Evolutionary conservation across 1,284 basidiomycete species (phyloP), one percentile per base, ranked within the genome.

Genomic region (Pseudozyma hubeiensis): DNA sequence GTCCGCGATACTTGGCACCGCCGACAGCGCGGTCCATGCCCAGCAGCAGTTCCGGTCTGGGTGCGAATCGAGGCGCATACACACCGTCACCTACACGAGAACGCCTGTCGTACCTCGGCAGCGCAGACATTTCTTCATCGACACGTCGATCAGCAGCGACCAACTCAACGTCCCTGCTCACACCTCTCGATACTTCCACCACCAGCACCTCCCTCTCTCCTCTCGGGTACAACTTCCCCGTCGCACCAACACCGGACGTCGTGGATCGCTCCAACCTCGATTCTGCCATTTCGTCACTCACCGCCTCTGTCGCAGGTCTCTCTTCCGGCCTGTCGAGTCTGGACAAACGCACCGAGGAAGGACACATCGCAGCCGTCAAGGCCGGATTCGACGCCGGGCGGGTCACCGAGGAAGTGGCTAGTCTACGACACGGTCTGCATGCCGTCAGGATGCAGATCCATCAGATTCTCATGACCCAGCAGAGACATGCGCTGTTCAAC

Each of bases 401-500:
- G 19, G 75, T 77, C 9, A 72, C 66, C 35, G 77, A 79, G 29
- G 77, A 79, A 41, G 54, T 77, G 16, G 67, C 62, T 5, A 75
- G 64, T 50, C 39, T 77, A 30, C 31, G 75, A 50, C 77, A 79
- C 31, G 75, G 54, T 1, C 50, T 79, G 46, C 77, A 77, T 31
- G 69, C 77, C 5, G 53, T 79, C 3, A 17, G 77, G n/a, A 66
- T 79, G 64, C 74, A 76, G 51, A 73, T 77, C 29, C 73, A 76
- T 50, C 69, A 74, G 45, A 60, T 75, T 2, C 50, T 75, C 35
- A 75, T 75, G 72, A 48, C 44, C 39, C 64, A 75, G 35, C 72
- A 75, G 49, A 34, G 72, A n/a, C 41, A 61, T 52, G 72, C 64
- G n/a, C 40, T 75, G n/a, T 71, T 71, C 5, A 33, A 19, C 7